Conservation (phyloP, 2,329 filamentous ascomycete genomes). For the Paraphaeosphaeria sporulosa region DNA sequence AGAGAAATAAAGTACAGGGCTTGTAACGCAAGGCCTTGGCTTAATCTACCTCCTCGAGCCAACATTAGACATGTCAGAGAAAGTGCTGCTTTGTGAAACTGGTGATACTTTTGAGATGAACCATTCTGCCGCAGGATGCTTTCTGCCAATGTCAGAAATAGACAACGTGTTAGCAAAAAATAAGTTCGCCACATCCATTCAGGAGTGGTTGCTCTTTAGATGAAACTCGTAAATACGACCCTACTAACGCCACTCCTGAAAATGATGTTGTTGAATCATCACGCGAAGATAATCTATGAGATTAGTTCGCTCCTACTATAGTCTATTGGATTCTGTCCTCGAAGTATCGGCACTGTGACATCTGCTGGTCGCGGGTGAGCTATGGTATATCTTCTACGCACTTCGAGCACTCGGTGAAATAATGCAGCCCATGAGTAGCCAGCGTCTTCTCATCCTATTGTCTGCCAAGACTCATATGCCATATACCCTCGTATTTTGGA, state of each 20-base stretch:
- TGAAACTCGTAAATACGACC: conserved; percentile 53
- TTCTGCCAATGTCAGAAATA: conserved; percentile 26
- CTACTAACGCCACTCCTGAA: conserved; percentile 42
- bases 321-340: conserved; percentile 43
- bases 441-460: conserved; percentile 60
- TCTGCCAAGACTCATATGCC: conserved; percentile 61
- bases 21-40: conserved; percentile 60
- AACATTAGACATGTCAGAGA: conserved; percentile 54
- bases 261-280: conserved; percentile 52
- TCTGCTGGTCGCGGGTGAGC: conserved; percentile 56
- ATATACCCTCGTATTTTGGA: conserved; percentile 47
- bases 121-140: conserved; percentile 64
- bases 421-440: conserved; percentile 61
- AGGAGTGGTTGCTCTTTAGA: conserved; percentile 53
- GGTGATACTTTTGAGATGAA: conserved; percentile 61
- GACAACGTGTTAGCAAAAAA: conserved; percentile 18
- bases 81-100: conserved; percentile 49
- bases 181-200: conserved; percentile 40
- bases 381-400: conserved; percentile 61
- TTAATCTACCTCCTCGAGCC: conserved; percentile 60
- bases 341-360: conserved; percentile 46
- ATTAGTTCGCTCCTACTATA: conserved; percentile 46
- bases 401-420: conserved; percentile 56
- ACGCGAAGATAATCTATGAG: conserved; percentile 54
- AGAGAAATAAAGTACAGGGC: conserved; percentile 62